Evolutionary conservation across 2,329 filamentous ascomycete species (phyloP).

Genomic region (Diatrype stigma): DNA sequence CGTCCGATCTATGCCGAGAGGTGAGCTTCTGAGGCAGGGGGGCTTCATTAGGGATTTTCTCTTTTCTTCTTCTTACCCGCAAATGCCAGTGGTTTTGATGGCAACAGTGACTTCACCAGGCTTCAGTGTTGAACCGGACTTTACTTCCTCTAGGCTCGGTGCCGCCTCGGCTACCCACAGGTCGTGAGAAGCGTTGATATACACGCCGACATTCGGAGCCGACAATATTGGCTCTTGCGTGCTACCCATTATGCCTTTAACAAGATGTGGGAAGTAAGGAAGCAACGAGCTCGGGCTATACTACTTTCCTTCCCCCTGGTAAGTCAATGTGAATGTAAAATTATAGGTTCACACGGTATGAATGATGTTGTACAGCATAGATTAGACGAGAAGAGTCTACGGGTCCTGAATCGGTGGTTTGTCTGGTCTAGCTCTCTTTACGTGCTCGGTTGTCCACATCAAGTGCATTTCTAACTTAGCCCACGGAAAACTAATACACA

Average conservation of each 20-base stretch:
- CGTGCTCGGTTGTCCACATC: not conserved
- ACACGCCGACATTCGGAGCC: constrained; percentile 78
- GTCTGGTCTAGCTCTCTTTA: too few species aligned
- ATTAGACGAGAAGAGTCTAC: too few species aligned
- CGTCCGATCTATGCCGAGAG: constrained; percentile 41
- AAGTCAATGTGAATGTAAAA: not conserved
- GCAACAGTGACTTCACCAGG: constrained; percentile 82
- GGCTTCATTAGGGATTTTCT: constrained; percentile 13
- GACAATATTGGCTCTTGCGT: not conserved
- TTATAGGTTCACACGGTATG: not conserved
- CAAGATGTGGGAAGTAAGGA: too few species aligned
- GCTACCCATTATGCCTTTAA: not conserved
- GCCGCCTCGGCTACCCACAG: constrained; percentile 80
- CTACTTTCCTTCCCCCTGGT: not conserved
- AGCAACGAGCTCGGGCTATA: not conserved
- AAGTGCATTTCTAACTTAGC: not conserved
- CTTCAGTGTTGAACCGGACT: constrained; percentile 64
- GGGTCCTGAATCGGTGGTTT: too few species aligned
- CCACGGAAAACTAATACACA: not conserved
- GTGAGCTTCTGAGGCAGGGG: constrained; percentile 10
- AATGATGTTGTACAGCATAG: too few species aligned
- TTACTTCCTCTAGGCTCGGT: constrained; percentile 71
- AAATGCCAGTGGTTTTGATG: constrained; percentile 92
- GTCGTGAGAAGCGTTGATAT: constrained; percentile 88
- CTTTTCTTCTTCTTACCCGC: too few species aligned